A percentile compares a stretch with the other conserved stretches of the same genome.
phyloP scores from a whole-genome alignment of 2,329 filamentous ascomycete species.

The Fusarium avenaceum region DNA sequence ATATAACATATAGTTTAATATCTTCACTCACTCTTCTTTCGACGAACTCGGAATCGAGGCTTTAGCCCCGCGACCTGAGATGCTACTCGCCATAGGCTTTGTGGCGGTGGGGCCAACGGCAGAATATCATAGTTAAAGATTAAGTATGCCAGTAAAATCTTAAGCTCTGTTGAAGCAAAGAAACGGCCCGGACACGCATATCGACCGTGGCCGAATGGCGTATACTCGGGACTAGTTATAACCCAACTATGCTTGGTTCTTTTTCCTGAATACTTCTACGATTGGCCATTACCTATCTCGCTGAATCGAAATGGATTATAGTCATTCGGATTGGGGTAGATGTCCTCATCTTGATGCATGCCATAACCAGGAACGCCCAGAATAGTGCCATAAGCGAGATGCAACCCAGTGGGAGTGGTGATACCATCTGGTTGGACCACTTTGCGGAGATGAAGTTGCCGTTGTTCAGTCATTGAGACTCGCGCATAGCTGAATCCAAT shows the following conservation, averaged over 20 bases:
- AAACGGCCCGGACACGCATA: conserved; percentile 4
- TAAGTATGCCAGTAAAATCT: neutral
- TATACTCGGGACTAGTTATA: conserved; percentile 5
- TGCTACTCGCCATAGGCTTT: neutral
- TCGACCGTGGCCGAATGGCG: conserved; percentile 2
- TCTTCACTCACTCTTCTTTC: neutral
- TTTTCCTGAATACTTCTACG: conserved; percentile 1
- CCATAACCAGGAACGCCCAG: neutral
- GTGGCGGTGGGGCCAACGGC: neutral
- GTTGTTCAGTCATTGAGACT: conserved; percentile 6
- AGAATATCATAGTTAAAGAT: conserved; percentile 4
- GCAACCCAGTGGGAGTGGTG: neutral
- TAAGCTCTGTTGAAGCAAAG: conserved; percentile 6
- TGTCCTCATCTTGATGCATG: conserved; percentile 3
- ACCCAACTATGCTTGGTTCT: conserved; percentile 4
- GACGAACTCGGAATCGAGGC: conserved; percentile 2
- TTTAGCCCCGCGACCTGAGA: conserved; percentile 1
- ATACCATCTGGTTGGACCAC: conserved; percentile 1
- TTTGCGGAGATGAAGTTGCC: conserved; percentile 4
- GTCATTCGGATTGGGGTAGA: conserved; percentile 2
- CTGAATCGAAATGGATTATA: conserved; percentile 1
- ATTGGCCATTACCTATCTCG: neutral
- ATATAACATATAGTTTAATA: neutral
- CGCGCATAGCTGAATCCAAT: conserved; percentile 5
- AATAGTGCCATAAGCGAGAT: conserved; percentile 6